Percentiles rank a stretch among this genome's conserved stretches.
phyloP scores from a whole-genome alignment of 2,329 filamentous ascomycete species.

The Trichophyton equinum region DNA sequence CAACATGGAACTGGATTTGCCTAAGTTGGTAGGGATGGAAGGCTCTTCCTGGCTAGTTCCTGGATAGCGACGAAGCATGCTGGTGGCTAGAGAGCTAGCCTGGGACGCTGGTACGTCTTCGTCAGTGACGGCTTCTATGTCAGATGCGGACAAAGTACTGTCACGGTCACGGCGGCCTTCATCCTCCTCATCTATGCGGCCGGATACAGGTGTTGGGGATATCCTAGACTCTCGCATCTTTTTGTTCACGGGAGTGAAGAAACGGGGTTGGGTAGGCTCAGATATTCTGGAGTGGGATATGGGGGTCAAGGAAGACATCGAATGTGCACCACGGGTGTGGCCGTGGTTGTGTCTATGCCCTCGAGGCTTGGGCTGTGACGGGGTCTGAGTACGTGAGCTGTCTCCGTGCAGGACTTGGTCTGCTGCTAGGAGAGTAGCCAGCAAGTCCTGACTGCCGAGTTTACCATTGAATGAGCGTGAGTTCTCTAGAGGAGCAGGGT shows the following conservation, averaged over 20 bases:
- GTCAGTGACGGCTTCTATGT: slow-evolving; percentile 44
- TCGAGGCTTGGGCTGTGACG: slow-evolving; percentile 48
- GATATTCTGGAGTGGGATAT: neutral
- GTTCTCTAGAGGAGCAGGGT: slow-evolving; percentile 23
- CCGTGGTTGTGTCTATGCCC: slow-evolving; percentile 39
- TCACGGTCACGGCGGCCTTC: slow-evolving; percentile 60
- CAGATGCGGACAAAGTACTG: slow-evolving; percentile 66
- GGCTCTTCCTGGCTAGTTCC: slow-evolving; percentile 25
- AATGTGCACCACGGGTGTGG: slow-evolving; percentile 66
- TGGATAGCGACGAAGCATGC: slow-evolving; percentile 53
- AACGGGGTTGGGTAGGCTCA: slow-evolving; percentile 45
- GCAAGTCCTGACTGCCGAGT: slow-evolving; percentile 49
- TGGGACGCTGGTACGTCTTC: slow-evolving; percentile 60
- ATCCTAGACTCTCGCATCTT: slow-evolving; percentile 42
- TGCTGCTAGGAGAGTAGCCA: slow-evolving; percentile 63
- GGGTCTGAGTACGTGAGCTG: slow-evolving; percentile 61
- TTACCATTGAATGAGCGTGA: slow-evolving; percentile 31
- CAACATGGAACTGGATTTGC: slow-evolving; percentile 36
- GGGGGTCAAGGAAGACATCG: slow-evolving; percentile 57
- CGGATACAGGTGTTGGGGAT: slow-evolving; percentile 29
- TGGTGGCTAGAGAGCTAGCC: slow-evolving; percentile 63
- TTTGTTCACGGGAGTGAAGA: slow-evolving; percentile 49
- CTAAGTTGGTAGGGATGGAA: slow-evolving; percentile 26
- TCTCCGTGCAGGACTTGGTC: slow-evolving; percentile 68
- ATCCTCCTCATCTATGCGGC: slow-evolving; percentile 22